Conservation (phyloP, 2,329 filamentous ascomycete genomes). For the Colletotrichum magnum region DNA sequence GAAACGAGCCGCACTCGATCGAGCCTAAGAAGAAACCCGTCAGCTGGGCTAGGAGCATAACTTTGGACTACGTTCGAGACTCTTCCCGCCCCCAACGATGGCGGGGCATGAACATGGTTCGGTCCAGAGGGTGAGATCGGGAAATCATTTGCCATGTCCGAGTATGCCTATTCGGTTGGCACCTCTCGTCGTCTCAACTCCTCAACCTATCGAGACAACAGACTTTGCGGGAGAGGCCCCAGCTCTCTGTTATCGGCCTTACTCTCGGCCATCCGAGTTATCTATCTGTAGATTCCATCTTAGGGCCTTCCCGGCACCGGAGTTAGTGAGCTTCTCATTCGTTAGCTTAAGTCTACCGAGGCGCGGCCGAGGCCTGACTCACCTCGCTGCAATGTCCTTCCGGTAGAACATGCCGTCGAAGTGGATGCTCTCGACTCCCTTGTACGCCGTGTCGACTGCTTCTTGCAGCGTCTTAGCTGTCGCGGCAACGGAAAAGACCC, state of each 20-base stretch:
- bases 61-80: conserved; percentile 9
- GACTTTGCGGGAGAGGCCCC: conserved; percentile 1
- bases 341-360: not conserved
- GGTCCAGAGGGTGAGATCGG: not conserved
- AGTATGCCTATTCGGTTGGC: not conserved
- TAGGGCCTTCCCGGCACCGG: conserved; percentile 11
- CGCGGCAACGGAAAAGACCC: conserved; percentile 94
- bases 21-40: not conserved
- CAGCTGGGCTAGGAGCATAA: conserved; percentile 16
- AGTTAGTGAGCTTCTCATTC: not conserved
- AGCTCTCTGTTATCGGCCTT: conserved; percentile 1
- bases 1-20: not conserved
- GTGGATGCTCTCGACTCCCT: conserved; percentile 82
- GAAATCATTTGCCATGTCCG: not conserved
- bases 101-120: not conserved
- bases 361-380: conserved; percentile 1
- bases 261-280: not conserved
- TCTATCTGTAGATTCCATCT: not conserved
- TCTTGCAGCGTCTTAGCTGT: conserved; percentile 79
- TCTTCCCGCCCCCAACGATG: not conserved
- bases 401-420: conserved; percentile 94
- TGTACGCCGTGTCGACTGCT: conserved; percentile 90
- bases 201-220: not conserved
- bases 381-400: conserved; percentile 82
- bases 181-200: conserved; percentile 1